Evolutionary conservation across 2,329 filamentous ascomycete genomes (phyloP).

Genomic region (Penicillium digitatum): DNA sequence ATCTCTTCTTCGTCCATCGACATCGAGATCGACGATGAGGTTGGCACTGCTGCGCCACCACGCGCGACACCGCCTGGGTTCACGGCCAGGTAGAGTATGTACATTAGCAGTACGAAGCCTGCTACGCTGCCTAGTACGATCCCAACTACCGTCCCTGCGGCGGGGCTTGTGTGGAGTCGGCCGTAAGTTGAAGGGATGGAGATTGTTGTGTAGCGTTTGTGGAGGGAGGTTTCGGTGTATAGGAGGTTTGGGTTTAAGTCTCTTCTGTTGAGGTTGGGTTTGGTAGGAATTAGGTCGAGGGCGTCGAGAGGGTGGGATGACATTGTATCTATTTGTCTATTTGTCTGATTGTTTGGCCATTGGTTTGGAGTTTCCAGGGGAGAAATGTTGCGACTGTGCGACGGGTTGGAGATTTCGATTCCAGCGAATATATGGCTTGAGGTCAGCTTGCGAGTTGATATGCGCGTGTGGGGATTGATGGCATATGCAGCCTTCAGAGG

Average conservation of each 20-base stretch:
- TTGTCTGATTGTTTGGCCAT: neutral
- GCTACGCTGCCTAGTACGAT: conserved; percentile 51
- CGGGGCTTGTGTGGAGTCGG: conserved; percentile 49
- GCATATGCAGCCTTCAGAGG: neutral
- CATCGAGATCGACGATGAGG: conserved; percentile 8
- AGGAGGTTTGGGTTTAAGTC: conserved; percentile 7
- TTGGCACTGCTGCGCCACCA: conserved; percentile 13
- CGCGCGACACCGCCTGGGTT: conserved; percentile 42
- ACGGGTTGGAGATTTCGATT: neutral
- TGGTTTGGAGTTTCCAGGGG: neutral
- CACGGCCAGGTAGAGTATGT: conserved; percentile 51
- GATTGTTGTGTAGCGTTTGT: conserved; percentile 32
- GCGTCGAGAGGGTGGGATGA: neutral
- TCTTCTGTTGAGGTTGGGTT: neutral
- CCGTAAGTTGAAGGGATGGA: conserved; percentile 62
- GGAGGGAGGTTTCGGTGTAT: conserved; percentile 7
- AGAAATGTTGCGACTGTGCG: neutral
- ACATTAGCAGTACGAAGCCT: conserved; percentile 53
- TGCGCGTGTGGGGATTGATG: neutral
- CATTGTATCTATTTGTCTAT: no score
- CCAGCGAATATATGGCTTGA: neutral
- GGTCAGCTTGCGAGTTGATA: neutral
- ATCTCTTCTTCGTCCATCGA: conserved; percentile 29
- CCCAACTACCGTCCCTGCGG: conserved; percentile 57
- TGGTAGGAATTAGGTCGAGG: conserved; percentile 1